A percentile compares a stretch with the other conserved stretches of the same genome.
phyloP scores from a whole-genome alignment of 345 rosid species.

The Salix purpurea region DNA sequence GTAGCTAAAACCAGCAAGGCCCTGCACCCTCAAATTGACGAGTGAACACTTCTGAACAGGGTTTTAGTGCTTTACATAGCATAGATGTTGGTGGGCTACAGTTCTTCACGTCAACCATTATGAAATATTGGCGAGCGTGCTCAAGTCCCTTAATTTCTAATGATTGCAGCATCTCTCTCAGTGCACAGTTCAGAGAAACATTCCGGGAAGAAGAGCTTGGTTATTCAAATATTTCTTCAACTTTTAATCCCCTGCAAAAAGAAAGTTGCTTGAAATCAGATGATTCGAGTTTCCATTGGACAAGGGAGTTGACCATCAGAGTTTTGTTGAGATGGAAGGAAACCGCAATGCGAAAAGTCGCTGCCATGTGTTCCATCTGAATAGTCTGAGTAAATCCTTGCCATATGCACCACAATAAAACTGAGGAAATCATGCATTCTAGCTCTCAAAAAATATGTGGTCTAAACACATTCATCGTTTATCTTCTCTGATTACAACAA shows the following conservation, averaged over 20 bases:
- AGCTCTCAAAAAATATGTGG: not conserved
- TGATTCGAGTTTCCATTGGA: constrained; percentile 6
- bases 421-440: not conserved
- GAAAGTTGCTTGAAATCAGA: constrained; percentile 4
- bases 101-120: constrained; percentile 6
- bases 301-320: constrained; percentile 19
- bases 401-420: not conserved
- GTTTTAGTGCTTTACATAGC: not conserved
- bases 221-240: not conserved
- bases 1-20: not conserved
- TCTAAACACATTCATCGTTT: not conserved
- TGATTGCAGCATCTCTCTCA: constrained; percentile 32
- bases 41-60: not conserved
- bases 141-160: constrained; percentile 14
- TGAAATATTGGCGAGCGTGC: not conserved
- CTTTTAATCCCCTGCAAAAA: constrained; percentile 4
- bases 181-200: not conserved
- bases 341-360: not conserved
- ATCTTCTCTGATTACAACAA: too few species aligned
- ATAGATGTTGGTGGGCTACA: not conserved
- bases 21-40: constrained; percentile 13
- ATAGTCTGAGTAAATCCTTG: not conserved
- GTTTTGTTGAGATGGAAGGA: not conserved
- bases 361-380: not conserved
- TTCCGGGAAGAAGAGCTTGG: not conserved